Evolutionary conservation across 2,329 filamentous ascomycete genomes (phyloP).

Genomic region (Knufia fluminis): DNA sequence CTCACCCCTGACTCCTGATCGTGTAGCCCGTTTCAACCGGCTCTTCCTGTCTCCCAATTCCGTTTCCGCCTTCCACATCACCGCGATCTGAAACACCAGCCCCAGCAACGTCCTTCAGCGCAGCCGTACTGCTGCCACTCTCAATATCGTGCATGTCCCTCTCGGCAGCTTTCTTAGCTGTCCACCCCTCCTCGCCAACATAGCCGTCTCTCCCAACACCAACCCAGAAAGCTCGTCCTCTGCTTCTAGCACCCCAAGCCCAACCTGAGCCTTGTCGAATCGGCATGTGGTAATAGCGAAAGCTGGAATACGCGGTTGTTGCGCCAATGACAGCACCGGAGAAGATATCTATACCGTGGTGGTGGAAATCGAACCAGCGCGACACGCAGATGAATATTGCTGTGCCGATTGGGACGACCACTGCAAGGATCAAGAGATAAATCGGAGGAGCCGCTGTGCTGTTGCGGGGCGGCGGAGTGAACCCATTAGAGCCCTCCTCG

Average conservation of each 20-base stretch:
- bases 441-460: conserved; percentile 75
- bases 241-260: conserved; percentile 74
- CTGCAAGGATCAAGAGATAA: conserved; percentile 59
- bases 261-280: conserved; percentile 72
- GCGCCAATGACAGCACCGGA: conserved; percentile 75
- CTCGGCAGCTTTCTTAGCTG: neutral
- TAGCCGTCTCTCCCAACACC: conserved; percentile 43
- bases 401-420: conserved; percentile 60
- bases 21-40: neutral
- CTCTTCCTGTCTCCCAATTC: neutral
- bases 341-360: conserved; percentile 87
- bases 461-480: conserved; percentile 46
- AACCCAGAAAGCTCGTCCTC: conserved; percentile 67
- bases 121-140: neutral
- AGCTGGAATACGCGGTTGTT: conserved; percentile 61
- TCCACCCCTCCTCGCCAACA: conserved; percentile 41
- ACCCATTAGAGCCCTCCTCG: neutral
- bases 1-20: neutral
- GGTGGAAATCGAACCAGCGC: conserved; percentile 78
- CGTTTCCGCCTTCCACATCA: neutral
- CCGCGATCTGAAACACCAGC: neutral
- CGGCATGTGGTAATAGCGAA: conserved; percentile 78
- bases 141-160: neutral
- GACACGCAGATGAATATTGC: conserved; percentile 77
- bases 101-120: neutral